Conservation (phyloP, 495 filamentous ascomycete genomes). For the Aspergillus haitiensis region DNA sequence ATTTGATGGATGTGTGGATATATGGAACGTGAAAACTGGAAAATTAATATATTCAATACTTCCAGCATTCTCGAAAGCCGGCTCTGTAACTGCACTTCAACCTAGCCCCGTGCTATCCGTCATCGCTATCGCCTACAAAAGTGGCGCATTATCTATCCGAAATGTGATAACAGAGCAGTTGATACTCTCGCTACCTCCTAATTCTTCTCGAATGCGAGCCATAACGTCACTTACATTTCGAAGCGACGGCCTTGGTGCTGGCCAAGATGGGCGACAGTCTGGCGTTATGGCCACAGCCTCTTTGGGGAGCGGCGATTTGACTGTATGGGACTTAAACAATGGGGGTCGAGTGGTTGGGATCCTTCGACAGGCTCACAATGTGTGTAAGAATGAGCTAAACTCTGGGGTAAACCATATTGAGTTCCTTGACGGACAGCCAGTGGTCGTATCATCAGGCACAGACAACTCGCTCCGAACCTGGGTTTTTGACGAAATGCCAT, state of each 20-base stretch:
- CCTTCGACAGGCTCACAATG: conserved; percentile 80
- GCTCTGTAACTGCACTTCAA: conserved; percentile 78
- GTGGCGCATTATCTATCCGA: conserved; percentile 73
- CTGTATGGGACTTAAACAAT: conserved; percentile 91
- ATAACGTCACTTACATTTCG: conserved; percentile 88
- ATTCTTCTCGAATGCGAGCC: conserved; percentile 48
- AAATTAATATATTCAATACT: conserved; percentile 84
- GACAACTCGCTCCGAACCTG: conserved; percentile 94
- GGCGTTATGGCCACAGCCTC: conserved; percentile 87
- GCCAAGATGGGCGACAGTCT: conserved; percentile 74
- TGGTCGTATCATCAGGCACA: conserved; percentile 82
- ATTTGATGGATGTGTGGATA: conserved; percentile 84
- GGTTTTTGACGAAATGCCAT: conserved; percentile 89
- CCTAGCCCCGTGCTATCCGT: conserved; percentile 79
- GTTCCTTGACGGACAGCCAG: conserved; percentile 87
- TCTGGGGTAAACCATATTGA: conserved; percentile 74
- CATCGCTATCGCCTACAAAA: conserved; percentile 83
- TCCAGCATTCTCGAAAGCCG: conserved; percentile 62
- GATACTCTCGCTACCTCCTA: conserved; percentile 63
- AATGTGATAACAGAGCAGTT: conserved; percentile 75
- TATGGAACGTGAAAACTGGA: conserved; percentile 93
- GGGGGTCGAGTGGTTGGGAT: conserved; percentile 80
- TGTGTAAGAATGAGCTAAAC: conserved; percentile 55
- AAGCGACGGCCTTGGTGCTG: conserved; percentile 85
- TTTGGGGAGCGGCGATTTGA: conserved; percentile 74